Evolutionary conservation across 2,329 filamentous ascomycete genomes (phyloP).

Genomic region (Trichoderma sp.): DNA sequence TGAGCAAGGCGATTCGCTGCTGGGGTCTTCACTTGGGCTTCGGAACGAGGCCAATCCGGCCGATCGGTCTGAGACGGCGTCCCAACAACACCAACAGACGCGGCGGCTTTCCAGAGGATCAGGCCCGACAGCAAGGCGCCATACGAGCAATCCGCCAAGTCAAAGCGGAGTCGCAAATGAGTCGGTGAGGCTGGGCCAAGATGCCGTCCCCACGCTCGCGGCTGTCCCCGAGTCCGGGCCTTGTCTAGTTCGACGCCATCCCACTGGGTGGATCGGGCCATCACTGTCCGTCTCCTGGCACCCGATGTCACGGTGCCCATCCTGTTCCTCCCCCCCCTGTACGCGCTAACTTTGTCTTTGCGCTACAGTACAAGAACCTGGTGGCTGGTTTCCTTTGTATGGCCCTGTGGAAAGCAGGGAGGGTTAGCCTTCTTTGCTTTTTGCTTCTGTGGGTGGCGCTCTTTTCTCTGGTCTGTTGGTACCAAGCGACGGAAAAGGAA

Average conservation of each 20-base stretch:
- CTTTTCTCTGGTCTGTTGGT: constrained; percentile 3
- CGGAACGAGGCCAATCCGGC: neutral
- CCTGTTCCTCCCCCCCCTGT: neutral
- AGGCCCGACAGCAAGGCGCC: neutral
- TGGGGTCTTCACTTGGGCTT: neutral
- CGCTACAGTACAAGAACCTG: constrained; percentile 1
- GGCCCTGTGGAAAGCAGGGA: neutral
- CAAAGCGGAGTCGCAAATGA: constrained; percentile 13
- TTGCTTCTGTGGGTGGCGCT: neutral
- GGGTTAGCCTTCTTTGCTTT: constrained; percentile 6
- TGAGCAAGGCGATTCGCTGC: neutral
- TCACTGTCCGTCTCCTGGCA: constrained; percentile 11
- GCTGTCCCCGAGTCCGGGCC: constrained; percentile 25
- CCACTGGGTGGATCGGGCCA: constrained; percentile 4
- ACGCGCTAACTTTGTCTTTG: constrained; percentile 12
- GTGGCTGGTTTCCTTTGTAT: neutral
- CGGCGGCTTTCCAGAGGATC: constrained; percentile 11
- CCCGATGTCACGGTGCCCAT: constrained; percentile 26
- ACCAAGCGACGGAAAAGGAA: neutral
- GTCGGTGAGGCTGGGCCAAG: constrained; percentile 7
- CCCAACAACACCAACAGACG: neutral
- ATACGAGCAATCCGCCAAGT: neutral
- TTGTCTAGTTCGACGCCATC: constrained; percentile 25
- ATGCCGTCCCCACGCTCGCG: constrained; percentile 19
- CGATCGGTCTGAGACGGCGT: neutral